These are phyloP conservation scores for Solanum pinnatisectum DNA, from an alignment of 257 asterid genomes.

Conservation along the genomic window DNA sequence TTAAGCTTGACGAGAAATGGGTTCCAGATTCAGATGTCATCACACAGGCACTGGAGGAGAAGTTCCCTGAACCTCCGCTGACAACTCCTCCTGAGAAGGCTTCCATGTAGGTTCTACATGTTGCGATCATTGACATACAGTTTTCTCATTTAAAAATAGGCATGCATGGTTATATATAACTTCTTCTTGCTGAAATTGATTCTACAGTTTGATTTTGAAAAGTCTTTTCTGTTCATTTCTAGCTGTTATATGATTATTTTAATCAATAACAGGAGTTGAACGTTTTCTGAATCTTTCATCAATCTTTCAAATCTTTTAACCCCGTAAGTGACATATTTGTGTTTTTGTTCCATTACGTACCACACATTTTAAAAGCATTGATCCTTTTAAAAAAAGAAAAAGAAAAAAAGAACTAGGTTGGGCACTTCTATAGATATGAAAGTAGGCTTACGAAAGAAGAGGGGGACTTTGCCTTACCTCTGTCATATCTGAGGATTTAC, in stretches of 20 bases:
- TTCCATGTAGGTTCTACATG: slow-evolving; percentile 45
- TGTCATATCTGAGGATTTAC: background rate
- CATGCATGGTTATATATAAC: background rate
- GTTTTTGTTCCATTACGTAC: background rate
- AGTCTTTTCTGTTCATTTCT: background rate
- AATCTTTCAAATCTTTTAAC: background rate
- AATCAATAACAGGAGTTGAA: background rate
- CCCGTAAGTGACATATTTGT: background rate
- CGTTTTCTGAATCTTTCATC: background rate
- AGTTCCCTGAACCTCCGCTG: slow-evolving; percentile 81
- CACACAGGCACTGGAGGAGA: slow-evolving; percentile 73
- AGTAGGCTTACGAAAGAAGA: background rate
- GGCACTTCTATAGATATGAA: background rate
- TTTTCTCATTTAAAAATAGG: background rate
- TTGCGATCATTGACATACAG: background rate
- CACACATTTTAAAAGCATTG: background rate
- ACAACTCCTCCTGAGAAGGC: slow-evolving; percentile 80
- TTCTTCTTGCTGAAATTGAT: background rate
- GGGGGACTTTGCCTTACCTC: background rate
- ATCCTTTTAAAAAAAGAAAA: background rate
- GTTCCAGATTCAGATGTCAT: slow-evolving; percentile 91
- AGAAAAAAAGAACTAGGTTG: background rate
- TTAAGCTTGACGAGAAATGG: slow-evolving; percentile 91
- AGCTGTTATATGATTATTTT: background rate
- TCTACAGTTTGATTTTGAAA: background rate